phyloP scores from a whole-genome alignment of 1,139 yeast genomes.

The Magnusiomyces magnusii region DNA sequence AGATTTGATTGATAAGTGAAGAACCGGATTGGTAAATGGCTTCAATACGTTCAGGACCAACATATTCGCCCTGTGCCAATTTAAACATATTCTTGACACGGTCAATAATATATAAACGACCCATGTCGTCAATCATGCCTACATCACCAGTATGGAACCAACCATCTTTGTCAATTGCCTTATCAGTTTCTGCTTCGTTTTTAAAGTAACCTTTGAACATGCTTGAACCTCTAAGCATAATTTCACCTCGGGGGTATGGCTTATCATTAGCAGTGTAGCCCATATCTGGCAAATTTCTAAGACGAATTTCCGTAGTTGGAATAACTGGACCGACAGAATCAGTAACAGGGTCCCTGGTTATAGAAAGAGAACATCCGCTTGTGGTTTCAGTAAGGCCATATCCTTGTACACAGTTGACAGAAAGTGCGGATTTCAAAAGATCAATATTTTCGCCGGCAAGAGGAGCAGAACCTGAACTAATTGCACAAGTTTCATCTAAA shows the following conservation, averaged over 20 bases:
- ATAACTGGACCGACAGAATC: slow-evolving; percentile 62
- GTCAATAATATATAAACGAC: slow-evolving; percentile 57
- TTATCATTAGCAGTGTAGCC: slow-evolving; percentile 48
- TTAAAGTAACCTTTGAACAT: slow-evolving; percentile 54
- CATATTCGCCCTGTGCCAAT: slow-evolving; percentile 74
- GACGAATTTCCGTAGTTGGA: slow-evolving; percentile 47
- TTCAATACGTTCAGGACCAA: slow-evolving; percentile 73
- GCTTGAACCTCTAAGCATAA: slow-evolving; percentile 62
- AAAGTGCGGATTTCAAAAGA: slow-evolving; percentile 56
- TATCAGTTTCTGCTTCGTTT: slow-evolving; percentile 46
- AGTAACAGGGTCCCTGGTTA: slow-evolving; percentile 39
- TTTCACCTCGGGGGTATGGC: slow-evolving; percentile 48
- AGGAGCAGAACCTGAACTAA: slow-evolving; percentile 69
- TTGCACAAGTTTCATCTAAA: slow-evolving; percentile 40
- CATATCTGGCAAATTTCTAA: slow-evolving; percentile 63
- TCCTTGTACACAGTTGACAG: slow-evolving; percentile 57
- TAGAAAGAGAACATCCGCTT: slow-evolving; percentile 50
- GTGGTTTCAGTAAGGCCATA: slow-evolving; percentile 73
- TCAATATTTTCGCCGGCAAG: slow-evolving; percentile 51
- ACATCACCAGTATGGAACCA: slow-evolving; percentile 79
- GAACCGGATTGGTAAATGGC: slow-evolving; percentile 50
- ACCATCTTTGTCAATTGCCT: slow-evolving; percentile 53
- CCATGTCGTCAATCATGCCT: slow-evolving; percentile 47
- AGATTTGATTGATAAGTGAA: slow-evolving; percentile 48
- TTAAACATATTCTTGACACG: slow-evolving; percentile 77